A percentile compares a stretch with the other conserved stretches of the same genome.
Evolutionary conservation across 768 basidiomycete genomes (phyloP).

Genomic region (Gyrodon lividus): DNA sequence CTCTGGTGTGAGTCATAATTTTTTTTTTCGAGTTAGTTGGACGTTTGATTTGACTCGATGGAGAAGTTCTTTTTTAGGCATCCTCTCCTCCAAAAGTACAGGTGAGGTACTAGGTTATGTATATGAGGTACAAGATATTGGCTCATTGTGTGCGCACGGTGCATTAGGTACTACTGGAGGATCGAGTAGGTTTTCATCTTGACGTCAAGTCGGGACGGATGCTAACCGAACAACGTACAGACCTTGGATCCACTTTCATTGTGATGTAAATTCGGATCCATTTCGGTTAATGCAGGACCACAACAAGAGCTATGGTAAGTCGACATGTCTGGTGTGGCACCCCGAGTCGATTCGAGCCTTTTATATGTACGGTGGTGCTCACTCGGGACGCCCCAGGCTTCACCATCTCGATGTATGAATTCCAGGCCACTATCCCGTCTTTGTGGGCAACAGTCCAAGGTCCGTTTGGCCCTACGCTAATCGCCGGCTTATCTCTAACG

Average conservation of each 20-base stretch:
- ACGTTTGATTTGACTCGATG: background rate
- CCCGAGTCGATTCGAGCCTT: background rate
- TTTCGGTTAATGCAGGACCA: conserved; percentile 57
- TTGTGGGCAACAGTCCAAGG: conserved; percentile 64
- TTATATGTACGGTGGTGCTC: background rate
- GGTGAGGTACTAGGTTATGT: conserved; percentile 16
- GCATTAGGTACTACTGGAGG: conserved; percentile 29
- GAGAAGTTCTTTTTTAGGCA: conserved; percentile 51
- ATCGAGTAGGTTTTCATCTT: conserved; percentile 22
- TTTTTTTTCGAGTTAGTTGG: background rate
- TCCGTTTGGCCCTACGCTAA: conserved; percentile 34
- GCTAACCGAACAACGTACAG: conserved; percentile 22
- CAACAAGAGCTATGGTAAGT: conserved; percentile 51
- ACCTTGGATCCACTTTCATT: conserved; percentile 54
- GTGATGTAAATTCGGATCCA: conserved; percentile 49
- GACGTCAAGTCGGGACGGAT: conserved; percentile 37
- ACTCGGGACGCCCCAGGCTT: conserved; percentile 40
- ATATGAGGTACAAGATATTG: background rate
- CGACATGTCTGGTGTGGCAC: background rate
- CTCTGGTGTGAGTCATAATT: conserved; percentile 54
- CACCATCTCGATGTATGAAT: conserved; percentile 63
- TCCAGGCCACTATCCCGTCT: conserved; percentile 58
- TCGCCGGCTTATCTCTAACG: conserved; percentile 31
- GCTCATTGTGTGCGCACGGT: background rate
- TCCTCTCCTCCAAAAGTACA: conserved; percentile 28